Conservation (phyloP, 2,329 filamentous ascomycete genomes). For the Sporothrix brasiliensis region DNA sequence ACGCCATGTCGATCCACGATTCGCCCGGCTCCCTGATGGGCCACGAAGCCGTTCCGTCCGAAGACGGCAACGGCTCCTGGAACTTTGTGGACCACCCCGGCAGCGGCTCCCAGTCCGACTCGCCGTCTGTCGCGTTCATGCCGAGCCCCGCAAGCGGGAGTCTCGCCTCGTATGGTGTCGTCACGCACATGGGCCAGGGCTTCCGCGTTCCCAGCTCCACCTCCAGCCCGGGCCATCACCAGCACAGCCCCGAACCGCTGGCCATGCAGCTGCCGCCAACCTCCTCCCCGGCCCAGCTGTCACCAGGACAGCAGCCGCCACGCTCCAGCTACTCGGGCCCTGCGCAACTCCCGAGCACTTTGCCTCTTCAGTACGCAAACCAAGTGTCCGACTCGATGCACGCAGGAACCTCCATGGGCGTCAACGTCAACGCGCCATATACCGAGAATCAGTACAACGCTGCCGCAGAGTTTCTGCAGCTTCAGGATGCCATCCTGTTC, state of each 20-base stretch:
- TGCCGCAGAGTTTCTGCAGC: neutral
- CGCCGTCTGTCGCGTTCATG: conserved; percentile 50
- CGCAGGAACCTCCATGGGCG: neutral
- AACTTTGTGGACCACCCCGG: conserved; percentile 48
- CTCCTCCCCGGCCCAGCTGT: conserved; percentile 43
- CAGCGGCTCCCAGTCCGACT: conserved; percentile 44
- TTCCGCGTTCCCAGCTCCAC: conserved; percentile 41
- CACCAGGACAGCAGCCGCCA: conserved; percentile 7
- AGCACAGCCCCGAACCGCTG: conserved; percentile 39
- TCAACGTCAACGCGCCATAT: neutral
- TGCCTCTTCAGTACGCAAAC: conserved; percentile 28
- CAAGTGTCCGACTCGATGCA: conserved; percentile 4
- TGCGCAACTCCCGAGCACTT: conserved; percentile 25
- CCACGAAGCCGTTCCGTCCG: conserved; percentile 36
- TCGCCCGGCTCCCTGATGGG: conserved; percentile 32
- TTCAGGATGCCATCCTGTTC: conserved; percentile 25
- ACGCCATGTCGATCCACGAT: conserved; percentile 29
- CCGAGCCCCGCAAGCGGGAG: conserved; percentile 57
- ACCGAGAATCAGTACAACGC: conserved; percentile 24
- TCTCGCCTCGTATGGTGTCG: conserved; percentile 54
- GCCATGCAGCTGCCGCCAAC: conserved; percentile 42
- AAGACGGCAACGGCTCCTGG: conserved; percentile 46
- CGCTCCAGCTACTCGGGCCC: neutral
- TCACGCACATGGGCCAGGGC: conserved; percentile 45
- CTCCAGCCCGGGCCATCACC: conserved; percentile 38